Evolutionary conservation across 116 monocot genomes (phyloP), one percentile per base, ranked within the genome.

Genomic region (Zostera marina): DNA sequence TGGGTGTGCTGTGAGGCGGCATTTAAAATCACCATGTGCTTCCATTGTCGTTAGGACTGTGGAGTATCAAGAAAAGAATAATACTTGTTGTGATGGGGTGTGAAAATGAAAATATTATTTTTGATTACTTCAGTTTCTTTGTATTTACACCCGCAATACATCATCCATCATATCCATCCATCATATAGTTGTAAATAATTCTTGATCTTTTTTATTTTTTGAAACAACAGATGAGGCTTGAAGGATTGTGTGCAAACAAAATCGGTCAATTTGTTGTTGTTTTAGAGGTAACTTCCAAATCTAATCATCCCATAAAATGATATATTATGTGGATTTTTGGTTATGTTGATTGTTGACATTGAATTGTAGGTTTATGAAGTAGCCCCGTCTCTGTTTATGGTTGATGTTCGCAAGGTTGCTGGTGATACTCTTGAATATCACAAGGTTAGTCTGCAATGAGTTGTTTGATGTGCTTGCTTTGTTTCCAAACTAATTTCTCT

Each of bases 391-490:
- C 79, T 93, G 17, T 93, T 87, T 72, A 93, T 93, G 93, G 75
- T 84, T 55, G 88, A 93, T 73, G 88, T 93, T 45, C 79, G 93
- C 42, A 93, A 79, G 64, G 88, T 79, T 70, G 76, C 84, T 58
- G 93, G 93, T 22, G 84, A 93, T 61, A 88, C 88, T 53, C 66
- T 88, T 40, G 84, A 93, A 67, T 93, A 93, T 79, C 93, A 93
- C 75, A 84, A 67, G 88, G 93, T 93, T n/a, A 48, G 58, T 56
- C 19, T 25, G 22, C 9, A 24, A 25, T 39, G 2, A 58, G 22
- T 43, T 14, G 17, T 62, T 9, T 11, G 13, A 42, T 63, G 3
- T 20, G 26, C 8, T 22, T 32, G 63, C 11, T 14, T 20, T 19
- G 11, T 8, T 15, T 57, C 23, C 40, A 19, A 22, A 11, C 6